A percentile compares a stretch with the other conserved stretches of the same genome.
These are phyloP conservation scores for Cyclotella choctawhatcheeana DNA, from an alignment of 108 stramenopile species.

Conservation along the genomic window DNA sequence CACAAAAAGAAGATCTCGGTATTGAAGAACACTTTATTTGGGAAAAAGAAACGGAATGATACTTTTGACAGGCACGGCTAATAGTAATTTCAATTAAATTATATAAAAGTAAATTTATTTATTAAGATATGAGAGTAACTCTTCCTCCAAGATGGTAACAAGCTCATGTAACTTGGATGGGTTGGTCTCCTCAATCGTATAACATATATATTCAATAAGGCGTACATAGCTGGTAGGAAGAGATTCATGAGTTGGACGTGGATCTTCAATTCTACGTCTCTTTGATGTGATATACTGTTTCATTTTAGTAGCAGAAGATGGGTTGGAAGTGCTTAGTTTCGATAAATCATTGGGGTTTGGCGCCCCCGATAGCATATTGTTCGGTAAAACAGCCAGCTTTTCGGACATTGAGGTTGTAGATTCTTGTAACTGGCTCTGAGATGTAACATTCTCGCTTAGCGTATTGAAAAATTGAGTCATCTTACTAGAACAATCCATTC, in stretches of 20 bases:
- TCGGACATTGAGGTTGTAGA: not conserved
- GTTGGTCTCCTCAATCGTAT: slow-evolving; percentile 30
- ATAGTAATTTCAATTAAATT: no score
- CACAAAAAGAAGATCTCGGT: slow-evolving; percentile 9
- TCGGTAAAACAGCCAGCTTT: not conserved
- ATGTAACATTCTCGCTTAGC: slow-evolving; percentile 10
- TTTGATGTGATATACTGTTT: not conserved
- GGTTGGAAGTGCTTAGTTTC: no score
- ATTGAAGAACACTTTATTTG: not conserved
- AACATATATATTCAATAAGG: slow-evolving; percentile 42
- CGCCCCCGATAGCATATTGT: slow-evolving; percentile 29
- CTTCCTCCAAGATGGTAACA: slow-evolving; percentile 29
- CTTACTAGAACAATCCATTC: slow-evolving; percentile 5
- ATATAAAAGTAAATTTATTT: not conserved
- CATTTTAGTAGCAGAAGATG: not conserved
- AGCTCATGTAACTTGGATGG: slow-evolving; percentile 27
- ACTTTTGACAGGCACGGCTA: not conserved
- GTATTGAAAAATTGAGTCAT: slow-evolving; percentile 29
- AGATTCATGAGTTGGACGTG: not conserved
- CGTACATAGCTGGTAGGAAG: slow-evolving; percentile 37
- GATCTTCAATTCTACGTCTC: not conserved
- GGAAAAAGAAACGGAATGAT: slow-evolving; percentile 3
- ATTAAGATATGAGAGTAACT: slow-evolving; percentile 9
- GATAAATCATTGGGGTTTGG: slow-evolving; percentile 28
- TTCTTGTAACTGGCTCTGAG: not conserved